Conservation (phyloP, 257 asterid species). For the Thymus mandschuricus region DNA sequence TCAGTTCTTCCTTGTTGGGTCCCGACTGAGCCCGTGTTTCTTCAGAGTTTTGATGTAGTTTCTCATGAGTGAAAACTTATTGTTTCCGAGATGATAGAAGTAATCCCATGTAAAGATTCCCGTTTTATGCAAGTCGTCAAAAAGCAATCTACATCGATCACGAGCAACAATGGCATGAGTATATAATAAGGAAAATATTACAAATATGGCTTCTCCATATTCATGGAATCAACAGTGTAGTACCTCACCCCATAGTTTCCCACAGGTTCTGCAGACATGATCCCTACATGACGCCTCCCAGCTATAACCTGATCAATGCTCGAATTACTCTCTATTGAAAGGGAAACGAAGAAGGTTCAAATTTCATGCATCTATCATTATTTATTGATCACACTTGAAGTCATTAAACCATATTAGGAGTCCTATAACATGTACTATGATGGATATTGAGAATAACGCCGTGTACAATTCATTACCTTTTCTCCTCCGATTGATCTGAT, state of each 20-base stretch:
- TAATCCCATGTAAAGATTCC: constrained; percentile 92
- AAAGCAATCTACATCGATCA: constrained; percentile 57
- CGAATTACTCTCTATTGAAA: constrained; percentile 25
- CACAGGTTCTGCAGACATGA: constrained; percentile 83
- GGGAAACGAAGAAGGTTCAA: background rate
- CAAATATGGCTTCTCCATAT: background rate
- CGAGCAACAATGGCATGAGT: constrained; percentile 2
- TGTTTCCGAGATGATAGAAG: constrained; percentile 76
- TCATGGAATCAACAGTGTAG: background rate
- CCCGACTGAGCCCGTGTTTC: constrained; percentile 77
- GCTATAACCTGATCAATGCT: constrained; percentile 62
- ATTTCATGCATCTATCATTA: constrained; percentile 2
- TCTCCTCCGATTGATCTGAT: constrained; percentile 74
- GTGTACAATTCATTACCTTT: constrained; percentile 50
- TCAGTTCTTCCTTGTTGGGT: constrained; percentile 66
- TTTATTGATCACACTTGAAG: background rate
- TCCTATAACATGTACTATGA: background rate
- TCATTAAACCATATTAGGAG: background rate
- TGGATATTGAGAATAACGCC: constrained; percentile 6
- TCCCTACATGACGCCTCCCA: constrained; percentile 82
- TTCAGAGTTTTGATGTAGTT: constrained; percentile 64
- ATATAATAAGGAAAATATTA: constrained; percentile 5
- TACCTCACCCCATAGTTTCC: constrained; percentile 98
- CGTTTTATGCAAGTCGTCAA: constrained; percentile 86
- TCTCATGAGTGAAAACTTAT: constrained; percentile 77